These are phyloP conservation scores for Apiospora saccharicola DNA, from an alignment of 2,329 filamentous ascomycete species.

Conservation along the genomic window DNA sequence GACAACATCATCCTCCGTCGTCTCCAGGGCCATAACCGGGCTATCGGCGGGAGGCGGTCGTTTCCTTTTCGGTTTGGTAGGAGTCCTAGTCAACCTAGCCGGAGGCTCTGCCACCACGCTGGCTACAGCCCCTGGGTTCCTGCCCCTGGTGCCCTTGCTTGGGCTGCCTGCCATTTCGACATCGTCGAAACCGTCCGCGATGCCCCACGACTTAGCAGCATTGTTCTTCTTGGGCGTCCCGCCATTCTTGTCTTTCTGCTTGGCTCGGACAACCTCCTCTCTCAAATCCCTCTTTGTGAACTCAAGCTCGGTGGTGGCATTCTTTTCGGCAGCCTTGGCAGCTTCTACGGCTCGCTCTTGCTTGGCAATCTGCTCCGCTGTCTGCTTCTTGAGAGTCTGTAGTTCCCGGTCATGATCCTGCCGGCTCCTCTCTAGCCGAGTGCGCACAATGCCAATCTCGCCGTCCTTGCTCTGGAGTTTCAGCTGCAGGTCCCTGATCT, in stretches of 20 bases:
- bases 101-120: slow-evolving; percentile 53
- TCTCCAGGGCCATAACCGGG: slow-evolving; percentile 68
- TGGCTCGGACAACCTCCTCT: slow-evolving; percentile 60
- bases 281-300: slow-evolving; percentile 77
- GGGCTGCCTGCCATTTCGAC: slow-evolving; percentile 63
- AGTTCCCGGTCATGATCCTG: slow-evolving; percentile 71
- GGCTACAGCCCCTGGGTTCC: slow-evolving; percentile 52
- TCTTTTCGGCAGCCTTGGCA: slow-evolving; percentile 70
- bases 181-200: slow-evolving; percentile 82
- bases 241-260: slow-evolving; percentile 52
- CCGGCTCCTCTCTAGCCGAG: slow-evolving; percentile 68
- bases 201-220: slow-evolving; percentile 59
- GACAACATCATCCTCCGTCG: slow-evolving; percentile 49
- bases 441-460: slow-evolving; percentile 78
- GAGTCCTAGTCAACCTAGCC: slow-evolving; percentile 52
- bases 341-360: slow-evolving; percentile 70
- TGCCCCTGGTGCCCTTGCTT: slow-evolving; percentile 55
- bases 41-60: slow-evolving; percentile 67
- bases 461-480: slow-evolving; percentile 71
- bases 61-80: slow-evolving; percentile 76
- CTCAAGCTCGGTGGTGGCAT: slow-evolving; percentile 71
- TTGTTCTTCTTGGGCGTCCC: slow-evolving; percentile 68
- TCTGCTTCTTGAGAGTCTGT: slow-evolving; percentile 65
- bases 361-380: slow-evolving; percentile 69
- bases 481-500: slow-evolving; percentile 59